Base-by-base conservation (phyloP, 2,329 filamentous ascomycete species). In the Annulohypoxylon truncatum region DNA sequence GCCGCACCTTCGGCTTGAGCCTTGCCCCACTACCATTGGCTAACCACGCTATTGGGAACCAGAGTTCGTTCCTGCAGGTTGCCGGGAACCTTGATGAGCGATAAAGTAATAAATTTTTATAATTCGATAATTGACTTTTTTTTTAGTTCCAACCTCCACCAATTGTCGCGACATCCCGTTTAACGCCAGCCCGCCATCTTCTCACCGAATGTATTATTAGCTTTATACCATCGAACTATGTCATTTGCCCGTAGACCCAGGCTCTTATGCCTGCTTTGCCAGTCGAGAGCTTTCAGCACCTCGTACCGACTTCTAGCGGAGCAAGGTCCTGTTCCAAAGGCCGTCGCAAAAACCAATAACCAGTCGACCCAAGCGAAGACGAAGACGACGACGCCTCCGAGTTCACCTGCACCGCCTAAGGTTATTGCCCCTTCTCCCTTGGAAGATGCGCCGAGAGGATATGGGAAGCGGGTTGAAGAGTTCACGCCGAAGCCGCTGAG, bases 401-500 rank as follows among this genome's bases (percentile, higher is more conserved):
- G 67, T 18, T 40, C 69, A 1, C 24, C 67, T 28, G 47, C 48
- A 13, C 52, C 63, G 6, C 59, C 59, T 9, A 75, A 72, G 52
- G 24, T 75, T 29, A 47, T 71, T 40, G 70, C 83, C 52, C 72
- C 80, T 33, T 82, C 82, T 13, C 79, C 83, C 4, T 79, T 89
- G 35, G 86, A 85, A 71, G 79, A 87, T 65, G 88, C 87, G 4
- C 88, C 88, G 9, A 82, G 87, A 67, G 82, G 83, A 26, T 89
- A 89, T 70, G 89, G 89, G 72, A 85, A 84, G 76, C 82, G 82
- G 13, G 73, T 84, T 26, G 79, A 84, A 2, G 76, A 82, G 28
- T 91, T 90, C 73, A 86, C 82, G 8, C 89, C 89, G 4, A 85
- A 83, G 72, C 85, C 84, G 15, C 80, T 92, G 42, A 80, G 83